Evolutionary conservation across 2,329 filamentous ascomycete genomes (phyloP).

Genomic region (Cercospora zeae-maydis): DNA sequence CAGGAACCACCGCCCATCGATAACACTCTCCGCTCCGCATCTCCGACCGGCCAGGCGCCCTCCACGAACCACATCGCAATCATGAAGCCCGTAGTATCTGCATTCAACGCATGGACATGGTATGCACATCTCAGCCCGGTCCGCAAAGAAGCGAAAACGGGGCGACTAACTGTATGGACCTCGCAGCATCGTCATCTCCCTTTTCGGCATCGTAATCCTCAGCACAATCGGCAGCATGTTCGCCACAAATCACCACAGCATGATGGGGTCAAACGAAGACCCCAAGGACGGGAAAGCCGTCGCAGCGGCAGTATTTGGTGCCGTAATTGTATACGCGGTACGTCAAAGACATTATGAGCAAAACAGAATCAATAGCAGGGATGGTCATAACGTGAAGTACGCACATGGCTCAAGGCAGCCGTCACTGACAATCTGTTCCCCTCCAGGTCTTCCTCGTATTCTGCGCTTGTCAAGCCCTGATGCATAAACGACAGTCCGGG

Average conservation of each 20-base stretch:
- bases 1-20: background rate
- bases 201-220: conserved; percentile 63
- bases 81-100: conserved; percentile 94
- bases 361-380: background rate
- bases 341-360: conserved; percentile 39
- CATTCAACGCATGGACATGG: conserved; percentile 94
- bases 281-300: conserved; percentile 68
- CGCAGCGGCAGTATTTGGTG: conserved; percentile 78
- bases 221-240: conserved; percentile 69
- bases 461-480: conserved; percentile 81
- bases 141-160: background rate
- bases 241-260: conserved; percentile 70
- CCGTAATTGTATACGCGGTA: conserved; percentile 86
- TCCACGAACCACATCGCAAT: conserved; percentile 37
- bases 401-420: background rate
- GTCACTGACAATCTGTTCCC: background rate
- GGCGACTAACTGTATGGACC: conserved; percentile 7
- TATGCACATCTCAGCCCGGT: conserved; percentile 46
- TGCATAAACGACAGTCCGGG: conserved; percentile 79
- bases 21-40: background rate
- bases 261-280: conserved; percentile 68
- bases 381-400: too few species aligned
- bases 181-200: conserved; percentile 64
- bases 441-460: conserved; percentile 83
- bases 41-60: conserved; percentile 9